A percentile compares a stretch with the other conserved stretches of the same genome.
phyloP scores from a whole-genome alignment of 805 yeast species.

The Pichia occidentalis region DNA sequence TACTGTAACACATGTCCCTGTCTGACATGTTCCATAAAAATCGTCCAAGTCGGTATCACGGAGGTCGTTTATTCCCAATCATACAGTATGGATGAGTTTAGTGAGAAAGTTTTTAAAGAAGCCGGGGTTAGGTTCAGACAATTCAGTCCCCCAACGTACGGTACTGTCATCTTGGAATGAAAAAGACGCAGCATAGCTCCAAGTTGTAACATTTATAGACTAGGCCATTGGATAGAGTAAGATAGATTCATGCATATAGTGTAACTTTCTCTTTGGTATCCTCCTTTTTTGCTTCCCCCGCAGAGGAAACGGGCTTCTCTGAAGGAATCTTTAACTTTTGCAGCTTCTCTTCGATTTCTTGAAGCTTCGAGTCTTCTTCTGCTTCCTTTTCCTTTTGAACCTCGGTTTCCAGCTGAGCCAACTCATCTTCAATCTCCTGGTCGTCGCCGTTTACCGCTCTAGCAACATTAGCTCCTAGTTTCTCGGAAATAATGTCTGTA shows the following conservation, averaged over 20 bases:
- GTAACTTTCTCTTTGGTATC: neutral
- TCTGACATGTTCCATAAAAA: slow-evolving; percentile 89
- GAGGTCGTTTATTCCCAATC: slow-evolving; percentile 92
- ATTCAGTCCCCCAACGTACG: slow-evolving; percentile 35
- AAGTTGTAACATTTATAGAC: neutral
- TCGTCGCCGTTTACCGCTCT: slow-evolving; percentile 14
- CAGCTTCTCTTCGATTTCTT: slow-evolving; percentile 10
- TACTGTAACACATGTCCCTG: slow-evolving; percentile 98
- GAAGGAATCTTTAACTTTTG: slow-evolving; percentile 12
- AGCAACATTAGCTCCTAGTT: slow-evolving; percentile 11
- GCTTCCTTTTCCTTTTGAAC: slow-evolving; percentile 6
- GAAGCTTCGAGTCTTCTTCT: slow-evolving; percentile 4
- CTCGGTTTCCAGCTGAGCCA: slow-evolving; percentile 13
- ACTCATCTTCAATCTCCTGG: slow-evolving; percentile 22
- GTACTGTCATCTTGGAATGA: slow-evolving; percentile 18
- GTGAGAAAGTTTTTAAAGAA: slow-evolving; percentile 61
- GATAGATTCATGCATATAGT: neutral
- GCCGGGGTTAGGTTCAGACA: slow-evolving; percentile 73
- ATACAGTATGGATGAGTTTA: slow-evolving; percentile 84
- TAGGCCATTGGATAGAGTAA: neutral
- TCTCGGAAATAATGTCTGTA: slow-evolving; percentile 17
- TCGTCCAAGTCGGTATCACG: slow-evolving; percentile 83
- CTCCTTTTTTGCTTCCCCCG: neutral
- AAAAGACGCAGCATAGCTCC: neutral
- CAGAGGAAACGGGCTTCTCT: neutral